Evolutionary conservation across 352 stramenopile genomes (phyloP).

Genomic region (Pythium myriotylum): DNA sequence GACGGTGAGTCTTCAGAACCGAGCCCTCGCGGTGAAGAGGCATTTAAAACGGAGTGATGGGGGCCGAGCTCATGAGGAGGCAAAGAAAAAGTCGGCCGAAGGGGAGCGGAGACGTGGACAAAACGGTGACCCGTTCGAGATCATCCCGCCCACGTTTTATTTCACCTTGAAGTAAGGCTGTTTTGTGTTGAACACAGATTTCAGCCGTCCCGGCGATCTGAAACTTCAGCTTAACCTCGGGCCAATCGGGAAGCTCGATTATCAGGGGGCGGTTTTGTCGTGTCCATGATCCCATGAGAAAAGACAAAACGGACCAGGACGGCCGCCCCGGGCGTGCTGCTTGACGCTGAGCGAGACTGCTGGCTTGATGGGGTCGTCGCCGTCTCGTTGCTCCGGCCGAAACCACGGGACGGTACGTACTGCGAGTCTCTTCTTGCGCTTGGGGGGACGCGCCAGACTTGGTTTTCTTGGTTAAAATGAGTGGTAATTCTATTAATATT

Average conservation of each 20-base stretch:
- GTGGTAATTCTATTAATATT: too few species aligned
- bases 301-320: slow-evolving; percentile 20
- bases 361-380: background rate
- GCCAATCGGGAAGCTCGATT: slow-evolving; percentile 18
- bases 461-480: too few species aligned
- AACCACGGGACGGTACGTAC: too few species aligned
- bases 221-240: slow-evolving; percentile 16
- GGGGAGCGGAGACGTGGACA: background rate
- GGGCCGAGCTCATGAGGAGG: background rate
- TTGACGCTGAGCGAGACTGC: background rate
- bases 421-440: too few species aligned
- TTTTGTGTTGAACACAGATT: background rate
- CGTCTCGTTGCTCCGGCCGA: background rate
- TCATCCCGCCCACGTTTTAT: background rate
- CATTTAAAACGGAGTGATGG: slow-evolving; percentile 16
- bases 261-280: slow-evolving; percentile 7
- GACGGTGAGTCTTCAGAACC: background rate
- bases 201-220: background rate
- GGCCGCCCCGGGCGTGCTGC: background rate
- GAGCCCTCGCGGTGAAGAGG: slow-evolving; percentile 1
- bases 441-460: too few species aligned
- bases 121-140: background rate
- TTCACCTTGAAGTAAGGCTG: background rate
- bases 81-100: background rate
- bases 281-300: slow-evolving; percentile 6